These are phyloP conservation scores for Apophysomyces elegans DNA, from an alignment of 371 early-diverging fungal species.

Conservation along the genomic window DNA sequence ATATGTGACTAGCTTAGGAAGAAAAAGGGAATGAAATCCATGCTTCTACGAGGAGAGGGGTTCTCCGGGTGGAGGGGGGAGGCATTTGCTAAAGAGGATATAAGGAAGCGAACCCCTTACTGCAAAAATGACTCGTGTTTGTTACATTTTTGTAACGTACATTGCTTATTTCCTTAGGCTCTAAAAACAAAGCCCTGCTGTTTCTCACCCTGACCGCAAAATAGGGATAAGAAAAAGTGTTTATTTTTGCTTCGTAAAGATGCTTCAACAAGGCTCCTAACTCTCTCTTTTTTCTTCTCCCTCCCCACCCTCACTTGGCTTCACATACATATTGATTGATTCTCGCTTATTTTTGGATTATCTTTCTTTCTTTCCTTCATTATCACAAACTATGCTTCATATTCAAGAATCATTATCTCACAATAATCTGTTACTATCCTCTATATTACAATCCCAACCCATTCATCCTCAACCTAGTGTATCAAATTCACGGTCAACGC, in stretches of 20 bases:
- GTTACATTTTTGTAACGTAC: slow-evolving; percentile 8
- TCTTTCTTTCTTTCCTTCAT: slow-evolving; percentile 14
- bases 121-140: slow-evolving; percentile 11
- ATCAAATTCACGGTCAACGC: slow-evolving; percentile 37
- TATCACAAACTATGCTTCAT: slow-evolving; percentile 25
- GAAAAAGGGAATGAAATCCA: slow-evolving; percentile 6
- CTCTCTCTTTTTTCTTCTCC: neutral
- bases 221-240: slow-evolving; percentile 1
- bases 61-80: too few species aligned
- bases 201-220: slow-evolving; percentile 8
- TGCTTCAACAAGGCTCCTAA: slow-evolving; percentile 3
- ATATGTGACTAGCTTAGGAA: neutral
- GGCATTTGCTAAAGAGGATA: neutral
- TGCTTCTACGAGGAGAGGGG: neutral
- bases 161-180: neutral
- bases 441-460: slow-evolving; percentile 19
- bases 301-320: neutral
- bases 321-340: neutral
- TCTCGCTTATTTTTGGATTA: neutral
- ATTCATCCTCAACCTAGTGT: slow-evolving; percentile 38
- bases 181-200: neutral
- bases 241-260: neutral
- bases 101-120: neutral
- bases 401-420: slow-evolving; percentile 34
- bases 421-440: slow-evolving; percentile 25